These are phyloP conservation scores for Monilinia aucupariae DNA, from an alignment of 2,329 filamentous ascomycete genomes.

Conservation along the genomic window DNA sequence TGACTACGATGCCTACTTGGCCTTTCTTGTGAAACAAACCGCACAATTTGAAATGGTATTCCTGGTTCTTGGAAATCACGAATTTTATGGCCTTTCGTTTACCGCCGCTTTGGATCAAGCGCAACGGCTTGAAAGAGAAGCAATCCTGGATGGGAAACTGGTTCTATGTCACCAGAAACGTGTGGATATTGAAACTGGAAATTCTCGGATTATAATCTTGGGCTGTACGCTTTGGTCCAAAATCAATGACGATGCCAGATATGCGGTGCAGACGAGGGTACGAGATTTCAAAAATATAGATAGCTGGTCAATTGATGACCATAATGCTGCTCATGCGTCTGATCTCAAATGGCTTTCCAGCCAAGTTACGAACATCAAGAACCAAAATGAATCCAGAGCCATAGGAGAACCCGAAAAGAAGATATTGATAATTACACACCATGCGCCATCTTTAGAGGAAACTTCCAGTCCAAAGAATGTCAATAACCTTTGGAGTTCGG, in stretches of 20 bases:
- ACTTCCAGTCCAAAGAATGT: constrained; percentile 44
- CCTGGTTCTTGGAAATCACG: constrained; percentile 45
- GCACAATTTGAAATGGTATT: constrained; percentile 40
- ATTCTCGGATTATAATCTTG: constrained; percentile 37
- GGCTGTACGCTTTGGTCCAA: constrained; percentile 48
- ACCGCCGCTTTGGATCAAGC: constrained; percentile 22
- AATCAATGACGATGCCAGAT: constrained; percentile 38
- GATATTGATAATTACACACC: constrained; percentile 39
- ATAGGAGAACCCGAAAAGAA: constrained; percentile 34
- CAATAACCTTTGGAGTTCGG: constrained; percentile 35
- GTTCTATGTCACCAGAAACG: constrained; percentile 39
- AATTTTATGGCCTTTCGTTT: constrained; percentile 39
- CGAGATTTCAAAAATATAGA: constrained; percentile 22
- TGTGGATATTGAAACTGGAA: constrained; percentile 37
- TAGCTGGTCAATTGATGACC: constrained; percentile 17
- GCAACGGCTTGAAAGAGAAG: constrained; percentile 15
- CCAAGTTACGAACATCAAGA: constrained; percentile 34
- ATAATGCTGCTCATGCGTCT: constrained; percentile 12
- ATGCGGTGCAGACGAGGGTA: constrained; percentile 17
- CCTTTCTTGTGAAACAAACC: constrained; percentile 41
- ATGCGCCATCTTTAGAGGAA: constrained; percentile 41
- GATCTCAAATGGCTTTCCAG: constrained; percentile 39
- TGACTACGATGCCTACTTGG: constrained; percentile 38
- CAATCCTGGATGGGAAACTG: constrained; percentile 28
- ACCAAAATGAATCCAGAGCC: constrained; percentile 8